A percentile compares a stretch with the other conserved stretches of the same genome.
phyloP scores from a whole-genome alignment of 1,284 basidiomycete genomes.

The Dichomitus squalens region DNA sequence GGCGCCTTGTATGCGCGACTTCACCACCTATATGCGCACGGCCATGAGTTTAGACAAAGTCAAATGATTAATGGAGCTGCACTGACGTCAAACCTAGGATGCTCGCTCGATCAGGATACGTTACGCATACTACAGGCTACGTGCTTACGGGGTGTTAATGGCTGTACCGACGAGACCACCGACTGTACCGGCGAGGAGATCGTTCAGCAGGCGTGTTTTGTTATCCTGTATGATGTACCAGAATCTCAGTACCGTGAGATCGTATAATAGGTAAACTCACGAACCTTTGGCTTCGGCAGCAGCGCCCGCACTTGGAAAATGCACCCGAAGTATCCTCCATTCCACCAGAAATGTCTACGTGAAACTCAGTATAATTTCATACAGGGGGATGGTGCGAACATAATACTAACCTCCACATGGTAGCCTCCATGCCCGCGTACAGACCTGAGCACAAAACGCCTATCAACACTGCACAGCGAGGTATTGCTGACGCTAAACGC shows the following conservation, averaged over 20 bases:
- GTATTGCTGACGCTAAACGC: background rate
- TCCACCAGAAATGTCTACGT: conserved; percentile 81
- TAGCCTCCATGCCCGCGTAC: conserved; percentile 93
- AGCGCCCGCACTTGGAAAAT: conserved; percentile 84
- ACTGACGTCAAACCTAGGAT: conserved; percentile 58
- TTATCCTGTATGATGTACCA: conserved; percentile 49
- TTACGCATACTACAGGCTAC: background rate
- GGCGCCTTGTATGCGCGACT: conserved; percentile 91
- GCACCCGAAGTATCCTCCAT: conserved; percentile 93
- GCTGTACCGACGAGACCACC: conserved; percentile 91
- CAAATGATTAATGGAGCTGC: background rate
- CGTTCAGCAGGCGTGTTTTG: conserved; percentile 76
- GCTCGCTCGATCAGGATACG: background rate
- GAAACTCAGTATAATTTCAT: background rate
- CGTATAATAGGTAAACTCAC: conserved; percentile 11
- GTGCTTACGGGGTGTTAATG: conserved; percentile 74
- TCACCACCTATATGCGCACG: conserved; percentile 73
- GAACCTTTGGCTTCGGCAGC: conserved; percentile 84
- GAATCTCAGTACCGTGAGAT: background rate
- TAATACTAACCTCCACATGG: conserved; percentile 82
- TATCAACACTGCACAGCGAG: background rate
- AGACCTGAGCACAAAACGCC: conserved; percentile 60
- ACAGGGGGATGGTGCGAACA: background rate
- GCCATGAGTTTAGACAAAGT: background rate
- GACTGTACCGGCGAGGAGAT: conserved; percentile 88